Percentiles rank a stretch among this genome's conserved stretches.
These are phyloP conservation scores for Aphanomyces cochlioides DNA, from an alignment of 352 stramenopile species.

Conservation along the genomic window DNA sequence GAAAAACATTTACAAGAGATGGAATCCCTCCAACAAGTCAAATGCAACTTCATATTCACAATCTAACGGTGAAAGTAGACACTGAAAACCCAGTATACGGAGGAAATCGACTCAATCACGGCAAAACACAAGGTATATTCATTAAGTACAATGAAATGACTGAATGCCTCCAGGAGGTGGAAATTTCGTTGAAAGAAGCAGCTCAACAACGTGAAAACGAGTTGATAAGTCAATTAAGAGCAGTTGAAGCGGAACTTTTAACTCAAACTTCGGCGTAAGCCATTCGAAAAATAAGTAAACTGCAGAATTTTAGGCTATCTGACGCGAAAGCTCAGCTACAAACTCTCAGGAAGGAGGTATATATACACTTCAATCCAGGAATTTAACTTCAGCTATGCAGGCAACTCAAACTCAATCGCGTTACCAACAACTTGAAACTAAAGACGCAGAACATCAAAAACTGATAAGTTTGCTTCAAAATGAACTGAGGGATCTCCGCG, in stretches of 20 bases:
- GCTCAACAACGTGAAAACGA: neutral
- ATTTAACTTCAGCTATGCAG: constrained; percentile 2
- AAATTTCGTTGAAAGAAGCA: no score
- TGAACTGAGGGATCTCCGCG: constrained; percentile 40
- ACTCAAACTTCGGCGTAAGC: neutral
- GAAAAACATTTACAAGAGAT: constrained; percentile 16
- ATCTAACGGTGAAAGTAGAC: constrained; percentile 12
- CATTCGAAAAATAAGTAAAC: no score
- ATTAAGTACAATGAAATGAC: neutral
- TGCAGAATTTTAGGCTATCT: neutral
- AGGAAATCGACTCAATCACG: constrained; percentile 2
- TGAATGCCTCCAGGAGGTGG: no score
- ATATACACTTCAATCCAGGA: neutral
- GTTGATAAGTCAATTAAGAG: neutral
- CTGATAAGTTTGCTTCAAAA: constrained; percentile 38
- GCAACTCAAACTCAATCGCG: neutral
- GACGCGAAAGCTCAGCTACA: constrained; percentile 17
- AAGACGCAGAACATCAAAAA: neutral
- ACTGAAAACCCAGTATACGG: constrained; percentile 8
- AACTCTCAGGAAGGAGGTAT: neutral
- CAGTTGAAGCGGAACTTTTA: constrained; percentile 9
- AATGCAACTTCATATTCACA: neutral
- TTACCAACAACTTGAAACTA: constrained; percentile 19
- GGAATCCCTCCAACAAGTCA: neutral
- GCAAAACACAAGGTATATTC: constrained; percentile 6